Evolutionary conservation across 495 filamentous ascomycete genomes (phyloP).

Genomic region (Hyphodiscus hymeniophilus): DNA sequence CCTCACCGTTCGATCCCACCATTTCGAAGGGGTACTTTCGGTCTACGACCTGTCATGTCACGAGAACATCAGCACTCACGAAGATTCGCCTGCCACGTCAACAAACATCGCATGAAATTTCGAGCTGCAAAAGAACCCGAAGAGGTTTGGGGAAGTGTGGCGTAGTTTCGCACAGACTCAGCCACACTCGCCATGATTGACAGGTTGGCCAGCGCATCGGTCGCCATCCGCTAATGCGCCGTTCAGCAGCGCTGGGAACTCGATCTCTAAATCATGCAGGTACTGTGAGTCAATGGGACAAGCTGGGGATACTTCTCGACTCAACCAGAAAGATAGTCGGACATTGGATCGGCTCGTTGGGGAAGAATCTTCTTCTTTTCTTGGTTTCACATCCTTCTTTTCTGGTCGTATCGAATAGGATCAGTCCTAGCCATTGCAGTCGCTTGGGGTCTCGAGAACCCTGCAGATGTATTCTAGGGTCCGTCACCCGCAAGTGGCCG

Average conservation of each 20-base stretch:
- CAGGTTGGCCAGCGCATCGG: conserved; percentile 12
- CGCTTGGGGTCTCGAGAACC: not conserved
- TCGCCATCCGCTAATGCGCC: conserved; percentile 17
- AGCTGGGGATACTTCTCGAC: not conserved
- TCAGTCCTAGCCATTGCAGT: too few relatives aligned
- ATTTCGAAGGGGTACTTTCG: conserved; percentile 3
- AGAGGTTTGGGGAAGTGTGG: conserved; percentile 5
- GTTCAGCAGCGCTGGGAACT: conserved; percentile 19
- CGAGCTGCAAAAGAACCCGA: not conserved
- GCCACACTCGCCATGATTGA: conserved; percentile 14
- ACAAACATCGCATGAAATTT: not conserved
- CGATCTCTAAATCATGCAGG: conserved; percentile 1
- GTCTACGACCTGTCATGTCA: not conserved
- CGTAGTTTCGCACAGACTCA: conserved; percentile 16
- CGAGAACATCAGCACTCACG: not conserved
- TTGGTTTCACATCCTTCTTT: too few relatives aligned
- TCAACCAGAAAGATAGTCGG: not conserved
- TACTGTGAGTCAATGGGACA: not conserved
- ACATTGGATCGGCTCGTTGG: not conserved
- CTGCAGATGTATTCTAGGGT: not conserved
- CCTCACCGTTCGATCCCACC: not conserved
- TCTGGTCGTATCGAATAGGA: too few relatives aligned
- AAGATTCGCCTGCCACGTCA: conserved; percentile 19
- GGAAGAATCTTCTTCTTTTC: too few relatives aligned
- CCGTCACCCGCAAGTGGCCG: not conserved